Base-by-base conservation (phyloP, 495 filamentous ascomycete species). In the Xylaria castorea region DNA sequence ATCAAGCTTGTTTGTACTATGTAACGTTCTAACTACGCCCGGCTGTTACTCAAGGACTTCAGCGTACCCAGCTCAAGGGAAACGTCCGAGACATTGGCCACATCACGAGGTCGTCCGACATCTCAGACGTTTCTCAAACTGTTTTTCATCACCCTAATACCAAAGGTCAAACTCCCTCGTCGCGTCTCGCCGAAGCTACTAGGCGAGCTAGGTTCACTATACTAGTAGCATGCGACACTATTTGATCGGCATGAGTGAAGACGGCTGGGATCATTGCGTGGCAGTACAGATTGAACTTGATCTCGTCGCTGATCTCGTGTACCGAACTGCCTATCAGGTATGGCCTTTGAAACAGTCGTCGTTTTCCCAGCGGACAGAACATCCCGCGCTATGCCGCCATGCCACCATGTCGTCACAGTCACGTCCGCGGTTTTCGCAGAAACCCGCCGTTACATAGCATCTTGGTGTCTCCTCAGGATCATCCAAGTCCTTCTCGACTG, bases 111-210 rank as follows among this genome's bases (percentile, higher is more conserved):
- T 64, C 69, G 60, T 71, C 69, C 22, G 60, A 55, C 57, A 30
- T 71, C 60, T 57, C 69, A 71, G 69, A 57, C 69, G 60, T 36
- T 65, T 71, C 60, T 65, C 67, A 69, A 69, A 58, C 67, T 61
- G 42, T 44, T 32, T 62, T 51, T 20, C 68, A 70, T 71, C n/a
- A 46, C 46, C 32, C 68, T 42, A 34, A 38, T 7, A 64, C 55
- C 32, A 60, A 61, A 38, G 58, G 30, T 70, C 68, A 62, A 62
- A 61, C 68, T 36, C 32, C 58, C 68, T 64, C 58, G 60, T 44
- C 62, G 60, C 58, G 60, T 64, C 60, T 65, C 69, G 69, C 60
- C 62, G 60, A 71, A 25, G 60, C 64, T 48, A 67, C 61, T 64
- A 3, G 12, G 9, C 38, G 12, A 42, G 38, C 12, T 42, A 12